These are phyloP conservation scores for Steccherinum ochraceum DNA, from an alignment of 768 basidiomycete genomes.

Conservation along the genomic window DNA sequence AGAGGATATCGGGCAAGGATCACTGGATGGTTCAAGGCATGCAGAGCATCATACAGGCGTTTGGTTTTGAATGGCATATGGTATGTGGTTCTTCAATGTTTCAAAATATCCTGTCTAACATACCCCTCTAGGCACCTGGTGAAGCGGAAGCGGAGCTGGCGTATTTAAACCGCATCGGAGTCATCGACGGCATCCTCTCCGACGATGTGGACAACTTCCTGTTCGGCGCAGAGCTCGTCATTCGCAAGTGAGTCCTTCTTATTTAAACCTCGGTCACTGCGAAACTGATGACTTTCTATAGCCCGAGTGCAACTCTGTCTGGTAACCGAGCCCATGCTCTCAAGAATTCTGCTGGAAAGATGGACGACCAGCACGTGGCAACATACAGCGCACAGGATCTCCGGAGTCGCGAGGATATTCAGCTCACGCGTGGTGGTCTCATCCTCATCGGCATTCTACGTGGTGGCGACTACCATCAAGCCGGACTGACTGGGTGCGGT, in stretches of 20 bases:
- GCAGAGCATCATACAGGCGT: slow-evolving; percentile 73
- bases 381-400: slow-evolving; percentile 34
- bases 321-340: slow-evolving; percentile 63
- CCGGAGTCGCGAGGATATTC: slow-evolving; percentile 17
- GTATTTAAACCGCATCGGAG: slow-evolving; percentile 70
- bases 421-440: slow-evolving; percentile 58
- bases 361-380: slow-evolving; percentile 64
- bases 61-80: slow-evolving; percentile 74
- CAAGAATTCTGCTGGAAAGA: slow-evolving; percentile 59
- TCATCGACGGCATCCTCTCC: slow-evolving; percentile 84
- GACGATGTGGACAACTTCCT: slow-evolving; percentile 93
- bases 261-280: background rate
- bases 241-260: slow-evolving; percentile 61
- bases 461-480: slow-evolving; percentile 88
- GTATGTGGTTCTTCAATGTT: slow-evolving; percentile 32
- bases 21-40: slow-evolving; percentile 69
- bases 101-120: slow-evolving; percentile 21
- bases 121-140: slow-evolving; percentile 64
- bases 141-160: slow-evolving; percentile 95
- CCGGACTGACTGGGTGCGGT: slow-evolving; percentile 63
- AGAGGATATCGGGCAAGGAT: slow-evolving; percentile 53
- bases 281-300: slow-evolving; percentile 20
- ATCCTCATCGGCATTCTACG: slow-evolving; percentile 79
- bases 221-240: slow-evolving; percentile 78
- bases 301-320: slow-evolving; percentile 64